Evolutionary conservation across 164 flowering plant genomes (phyloP).

Genomic region (Euptelea pleiosperma): DNA sequence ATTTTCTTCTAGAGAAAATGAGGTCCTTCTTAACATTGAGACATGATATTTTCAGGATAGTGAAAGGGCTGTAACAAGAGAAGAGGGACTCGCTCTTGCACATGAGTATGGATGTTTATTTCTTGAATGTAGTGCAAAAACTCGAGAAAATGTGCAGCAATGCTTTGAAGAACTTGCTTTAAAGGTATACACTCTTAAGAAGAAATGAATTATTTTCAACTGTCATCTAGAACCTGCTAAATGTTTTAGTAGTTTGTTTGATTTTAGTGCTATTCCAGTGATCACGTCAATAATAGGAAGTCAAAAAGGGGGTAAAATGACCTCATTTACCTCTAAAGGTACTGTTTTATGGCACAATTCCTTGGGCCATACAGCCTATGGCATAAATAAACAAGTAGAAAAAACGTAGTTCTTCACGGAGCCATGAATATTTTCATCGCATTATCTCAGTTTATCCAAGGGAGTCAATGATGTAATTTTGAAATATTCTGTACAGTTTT

Average conservation of each 20-base stretch:
- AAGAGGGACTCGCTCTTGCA: conserved; percentile 83
- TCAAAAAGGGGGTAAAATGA: too few species aligned
- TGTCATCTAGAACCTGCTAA: neutral
- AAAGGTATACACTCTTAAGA: conserved; percentile 56
- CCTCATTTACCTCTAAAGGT: too few species aligned
- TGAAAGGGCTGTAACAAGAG: conserved; percentile 71
- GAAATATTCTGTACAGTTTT: neutral
- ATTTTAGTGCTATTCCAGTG: neutral
- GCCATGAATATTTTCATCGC: too few species aligned
- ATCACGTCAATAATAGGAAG: neutral
- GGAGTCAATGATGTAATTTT: neutral
- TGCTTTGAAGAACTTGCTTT: conserved; percentile 71
- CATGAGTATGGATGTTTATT: conserved; percentile 56
- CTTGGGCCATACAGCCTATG: too few species aligned
- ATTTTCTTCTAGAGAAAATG: too few species aligned
- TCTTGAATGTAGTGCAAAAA: conserved; percentile 89
- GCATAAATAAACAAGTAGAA: too few species aligned
- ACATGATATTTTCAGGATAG: conserved; percentile 44
- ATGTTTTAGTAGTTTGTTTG: neutral
- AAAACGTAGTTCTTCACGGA: too few species aligned
- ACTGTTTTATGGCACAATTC: too few species aligned
- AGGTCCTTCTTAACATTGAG: neutral
- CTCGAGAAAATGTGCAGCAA: conserved; percentile 60
- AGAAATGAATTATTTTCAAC: neutral
- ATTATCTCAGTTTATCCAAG: neutral